Conservation (phyloP, 805 yeast genomes). For the Wickerhamomyces chaumierensis region DNA sequence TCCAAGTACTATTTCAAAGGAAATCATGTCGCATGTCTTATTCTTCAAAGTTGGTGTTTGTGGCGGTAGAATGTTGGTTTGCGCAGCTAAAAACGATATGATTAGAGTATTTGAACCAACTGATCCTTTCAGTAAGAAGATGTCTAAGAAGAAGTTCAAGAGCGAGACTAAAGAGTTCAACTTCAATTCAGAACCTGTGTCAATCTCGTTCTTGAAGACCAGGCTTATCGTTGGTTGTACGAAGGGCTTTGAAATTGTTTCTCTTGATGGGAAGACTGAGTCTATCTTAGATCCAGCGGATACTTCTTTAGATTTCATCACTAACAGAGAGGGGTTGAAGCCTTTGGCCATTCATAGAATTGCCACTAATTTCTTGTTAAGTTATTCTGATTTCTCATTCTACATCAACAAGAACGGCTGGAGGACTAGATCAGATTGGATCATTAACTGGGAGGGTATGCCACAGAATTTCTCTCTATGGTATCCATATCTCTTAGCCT, state of each 20-base stretch:
- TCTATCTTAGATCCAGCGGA: slow-evolving; percentile 95
- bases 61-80: slow-evolving; percentile 76
- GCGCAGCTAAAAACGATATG: slow-evolving; percentile 78
- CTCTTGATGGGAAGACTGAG: slow-evolving; percentile 76
- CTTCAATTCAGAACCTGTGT: slow-evolving; percentile 82
- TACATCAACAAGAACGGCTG: slow-evolving; percentile 93
- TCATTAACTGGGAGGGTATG: slow-evolving; percentile 92
- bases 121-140: slow-evolving; percentile 52
- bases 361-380: slow-evolving; percentile 76
- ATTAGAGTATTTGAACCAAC: slow-evolving; percentile 84
- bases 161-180: slow-evolving; percentile 63
- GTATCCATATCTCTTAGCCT: slow-evolving; percentile 87
- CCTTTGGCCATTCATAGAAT: slow-evolving; percentile 89
- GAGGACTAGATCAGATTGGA: slow-evolving; percentile 91
- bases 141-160: slow-evolving; percentile 61
- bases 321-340: slow-evolving; percentile 66
- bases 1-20: slow-evolving; percentile 34
- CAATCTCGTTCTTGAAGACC: slow-evolving; percentile 80
- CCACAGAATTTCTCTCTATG: slow-evolving; percentile 89
- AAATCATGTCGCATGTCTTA: slow-evolving; percentile 75
- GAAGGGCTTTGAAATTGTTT: slow-evolving; percentile 91
- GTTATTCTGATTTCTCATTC: slow-evolving; percentile 89
- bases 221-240: slow-evolving; percentile 92
- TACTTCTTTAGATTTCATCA: slow-evolving; percentile 91
- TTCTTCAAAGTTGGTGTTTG: slow-evolving; percentile 92